Base-by-base conservation (phyloP, 78 protist species). In the Trichosphaerium sp. region DNA sequence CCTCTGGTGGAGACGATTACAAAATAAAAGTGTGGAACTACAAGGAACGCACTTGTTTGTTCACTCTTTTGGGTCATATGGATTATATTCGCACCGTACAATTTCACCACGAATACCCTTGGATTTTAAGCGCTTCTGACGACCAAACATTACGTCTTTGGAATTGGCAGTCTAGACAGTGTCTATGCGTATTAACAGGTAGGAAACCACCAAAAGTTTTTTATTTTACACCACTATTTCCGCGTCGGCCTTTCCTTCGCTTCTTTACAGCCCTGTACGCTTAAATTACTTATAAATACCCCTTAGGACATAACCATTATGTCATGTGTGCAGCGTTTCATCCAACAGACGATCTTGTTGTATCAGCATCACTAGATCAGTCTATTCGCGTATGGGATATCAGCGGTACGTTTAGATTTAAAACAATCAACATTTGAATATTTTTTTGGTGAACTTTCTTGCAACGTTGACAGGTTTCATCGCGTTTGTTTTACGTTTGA, bases 241-340 rank as follows among this genome's bases (percentile, higher is more conserved):
- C n/a, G n/a, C n/a, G n/a, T n/a, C n/a, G n/a, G n/a, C n/a, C n/a
- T n/a, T n/a, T n/a, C n/a, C n/a, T n/a, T n/a, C n/a, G n/a, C n/a
- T n/a, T n/a, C n/a, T n/a, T n/a, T n/a, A n/a, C n/a, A n/a, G n/a
- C n/a, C n/a, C n/a, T n/a, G n/a, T n/a, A n/a, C n/a, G n/a, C n/a
- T n/a, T n/a, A n/a, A n/a, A n/a, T n/a, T n/a, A n/a, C n/a, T n/a
- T n/a, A n/a, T n/a, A n/a, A n/a, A n/a, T n/a, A n/a, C n/a, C n/a
- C n/a, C n/a, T n/a, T n/a, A n/a, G n/a, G 99, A 1, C 99, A 97
- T 80, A 91, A 90, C 60, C 99, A 97, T 93, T 97, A 94, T 79
- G 99, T 97, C 51, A 97, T 96, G 99, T 86, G 88, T 44, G 99
- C 99, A 6, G 29, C 42, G 26, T 97, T 96, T 82, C 99, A 96